Evolutionary conservation across 2,329 filamentous ascomycete genomes (phyloP), one percentile per base, ranked within the genome.

Genomic region (Talaromyces rugulosus): DNA sequence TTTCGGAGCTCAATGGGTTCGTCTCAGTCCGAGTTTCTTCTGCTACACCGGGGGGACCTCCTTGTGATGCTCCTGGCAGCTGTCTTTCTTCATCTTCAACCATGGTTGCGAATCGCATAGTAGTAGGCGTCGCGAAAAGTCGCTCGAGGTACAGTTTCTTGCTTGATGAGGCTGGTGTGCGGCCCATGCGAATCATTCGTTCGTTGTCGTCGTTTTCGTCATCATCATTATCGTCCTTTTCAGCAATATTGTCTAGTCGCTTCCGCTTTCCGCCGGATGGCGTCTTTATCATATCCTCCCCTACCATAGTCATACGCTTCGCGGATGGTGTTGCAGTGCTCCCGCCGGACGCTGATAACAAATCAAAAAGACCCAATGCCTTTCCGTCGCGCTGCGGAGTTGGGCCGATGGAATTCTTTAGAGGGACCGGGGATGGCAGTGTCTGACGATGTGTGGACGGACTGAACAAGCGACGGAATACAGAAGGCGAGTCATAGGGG

Each of bases 371-470:
- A 0, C 80, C 80, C 2, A 82, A 66, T 0, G 79, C 74, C 52
- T 76, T 80, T 9, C 80, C 80, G 67, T 82, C 78, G 42, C 80
- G 76, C 62, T 81, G 78, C 1, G 80, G 80, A 2, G 80, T 82
- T 12, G 80, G 80, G 4, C 79, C 80, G 56, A 82, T 78, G 28
- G 72, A 74, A 8, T 72, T 65, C 52, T 77, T 75, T 2, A 80
- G 65, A 2, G 76, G 74, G 8, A 72, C 69, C 14, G 74, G 71
- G 30, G 69, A 62, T 64, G 53, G 44, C 59, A 63, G 58, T 31
- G 59, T 47, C 8, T 28, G 33, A 16, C 64, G 66, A 53, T 77
- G 74, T 2, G 72, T 67, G 30, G 66, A 70, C 7, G 77, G 72
- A 59, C 73, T 75, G 69, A 76, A 76, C 11, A 78, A 66, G 36